Evolutionary conservation across 2,329 filamentous ascomycete genomes (phyloP), one percentile per base, ranked within the genome.

Genomic region (Phialophora tarda): DNA sequence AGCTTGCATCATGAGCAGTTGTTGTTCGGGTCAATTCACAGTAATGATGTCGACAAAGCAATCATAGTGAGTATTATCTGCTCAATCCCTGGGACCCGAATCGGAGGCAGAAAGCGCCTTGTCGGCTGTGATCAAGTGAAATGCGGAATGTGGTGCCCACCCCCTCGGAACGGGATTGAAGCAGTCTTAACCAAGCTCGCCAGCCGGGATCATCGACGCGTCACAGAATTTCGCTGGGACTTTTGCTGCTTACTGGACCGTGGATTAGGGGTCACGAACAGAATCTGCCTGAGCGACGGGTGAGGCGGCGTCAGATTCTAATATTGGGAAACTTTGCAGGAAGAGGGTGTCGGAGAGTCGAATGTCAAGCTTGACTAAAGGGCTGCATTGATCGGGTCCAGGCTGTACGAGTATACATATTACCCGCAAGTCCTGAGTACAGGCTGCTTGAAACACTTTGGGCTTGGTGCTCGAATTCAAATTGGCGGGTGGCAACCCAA

Each of bases 1-100:
- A 14, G 12, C 59, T 26, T 62, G 59, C 59, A 62, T 62, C 23
- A 30, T 58, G 55, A n/a, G 55, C 38, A 55, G 11, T 12, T n/a
- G 26, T n/a, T 21, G 0, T 51, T 34, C 32, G 21, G 3, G 23
- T 23, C 21, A 26, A 12, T 17, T 51, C 14, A 51, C 48, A 3
- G 14, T 12, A 23, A 23, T 51, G 12, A 11, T 4, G 24, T 23
- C 48, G 48, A 28, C 21, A 51, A 51, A 59, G 26, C 17, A 34
- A 30, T 21, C 44, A 47, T 30, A 41, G 38, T 12, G 17, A 50
- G 30, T 8, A 34, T 26, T 26, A 26, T 10, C 26, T 21, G 10
- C 14, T 32, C 14, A 4, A 48, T 41, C 2, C 14, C 34, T 41
- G 14, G 8, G 34, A 17, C 14, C 34, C 5, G 34, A 38, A 38